A percentile compares a stretch with the other conserved stretches of the same genome.
phyloP scores from a whole-genome alignment of 2,329 filamentous ascomycete genomes.

The Nemania serpens region DNA sequence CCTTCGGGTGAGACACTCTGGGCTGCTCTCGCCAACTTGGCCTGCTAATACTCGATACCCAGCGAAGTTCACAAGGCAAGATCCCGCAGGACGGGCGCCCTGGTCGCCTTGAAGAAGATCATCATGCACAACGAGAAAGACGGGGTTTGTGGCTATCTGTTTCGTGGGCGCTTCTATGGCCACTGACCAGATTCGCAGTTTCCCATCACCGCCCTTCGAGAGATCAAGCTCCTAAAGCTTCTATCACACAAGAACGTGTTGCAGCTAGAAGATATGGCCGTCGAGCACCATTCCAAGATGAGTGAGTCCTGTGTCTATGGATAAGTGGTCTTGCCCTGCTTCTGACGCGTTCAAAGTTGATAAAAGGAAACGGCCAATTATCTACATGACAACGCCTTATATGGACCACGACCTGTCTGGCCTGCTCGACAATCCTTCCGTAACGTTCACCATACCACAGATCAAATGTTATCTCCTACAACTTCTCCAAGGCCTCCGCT shows the following conservation, averaged over 20 bases:
- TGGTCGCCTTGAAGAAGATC: conserved; percentile 96
- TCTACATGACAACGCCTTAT: conserved; percentile 99
- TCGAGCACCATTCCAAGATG: conserved; percentile 65
- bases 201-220: conserved; percentile 95
- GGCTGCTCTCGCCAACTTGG: conserved; percentile 26
- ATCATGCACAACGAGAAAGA: conserved; percentile 99
- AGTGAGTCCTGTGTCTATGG: conserved; percentile 32
- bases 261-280: conserved; percentile 91
- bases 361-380: conserved; percentile 79
- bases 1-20: conserved; percentile 73
- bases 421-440: conserved; percentile 90
- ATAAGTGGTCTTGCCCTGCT: conserved; percentile 11
- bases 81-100: conserved; percentile 71
- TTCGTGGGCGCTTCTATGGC: conserved; percentile 1
- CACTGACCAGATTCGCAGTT: conserved; percentile 59
- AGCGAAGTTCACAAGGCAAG: conserved; percentile 91
- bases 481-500: conserved; percentile 84
- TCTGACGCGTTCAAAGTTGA: conserved; percentile 60
- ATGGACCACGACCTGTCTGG: conserved; percentile 99
- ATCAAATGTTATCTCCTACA: conserved; percentile 99
- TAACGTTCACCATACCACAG: conserved; percentile 83
- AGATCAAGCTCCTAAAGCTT: conserved; percentile 96
- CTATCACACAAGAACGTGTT: conserved; percentile 90
- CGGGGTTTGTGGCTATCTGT: conserved; percentile 61
- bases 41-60: conserved; percentile 24